These are phyloP conservation scores for Phyllosticta citribraziliensis DNA, from an alignment of 2,329 filamentous ascomycete genomes.

Conservation along the genomic window DNA sequence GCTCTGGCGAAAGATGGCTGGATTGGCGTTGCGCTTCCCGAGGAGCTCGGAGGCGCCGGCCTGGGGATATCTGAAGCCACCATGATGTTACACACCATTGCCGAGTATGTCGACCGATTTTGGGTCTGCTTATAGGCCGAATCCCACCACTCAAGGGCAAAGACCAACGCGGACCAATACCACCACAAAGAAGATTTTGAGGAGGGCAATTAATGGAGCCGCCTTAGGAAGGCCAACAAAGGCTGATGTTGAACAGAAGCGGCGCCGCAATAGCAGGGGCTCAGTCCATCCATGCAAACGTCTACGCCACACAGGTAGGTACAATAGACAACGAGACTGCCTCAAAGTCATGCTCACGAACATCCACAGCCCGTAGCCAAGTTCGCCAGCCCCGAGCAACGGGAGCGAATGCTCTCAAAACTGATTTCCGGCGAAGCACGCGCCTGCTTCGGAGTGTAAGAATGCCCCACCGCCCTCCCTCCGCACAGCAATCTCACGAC, in stretches of 20 bases:
- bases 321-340: background rate
- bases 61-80: constrained; percentile 73
- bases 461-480: background rate
- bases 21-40: constrained; percentile 71
- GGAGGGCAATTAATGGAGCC: background rate
- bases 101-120: constrained; percentile 42
- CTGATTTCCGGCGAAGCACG: constrained; percentile 46
- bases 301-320: constrained; percentile 38
- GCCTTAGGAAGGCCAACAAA: background rate
- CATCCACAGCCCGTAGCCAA: constrained; percentile 47
- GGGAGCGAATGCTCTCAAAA: constrained; percentile 53
- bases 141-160: no score
- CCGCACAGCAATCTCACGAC: background rate
- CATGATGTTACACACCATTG: constrained; percentile 79
- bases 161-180: no score
- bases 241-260: constrained; percentile 27
- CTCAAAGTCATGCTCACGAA: background rate
- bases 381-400: constrained; percentile 59
- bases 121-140: background rate
- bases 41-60: constrained; percentile 62
- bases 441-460: constrained; percentile 62
- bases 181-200: no score
- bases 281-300: constrained; percentile 50
- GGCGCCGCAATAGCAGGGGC: constrained; percentile 69
- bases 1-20: constrained; percentile 66